phyloP scores from a whole-genome alignment of 306 rosid genomes.

The Casuarina cunninghamiana region DNA sequence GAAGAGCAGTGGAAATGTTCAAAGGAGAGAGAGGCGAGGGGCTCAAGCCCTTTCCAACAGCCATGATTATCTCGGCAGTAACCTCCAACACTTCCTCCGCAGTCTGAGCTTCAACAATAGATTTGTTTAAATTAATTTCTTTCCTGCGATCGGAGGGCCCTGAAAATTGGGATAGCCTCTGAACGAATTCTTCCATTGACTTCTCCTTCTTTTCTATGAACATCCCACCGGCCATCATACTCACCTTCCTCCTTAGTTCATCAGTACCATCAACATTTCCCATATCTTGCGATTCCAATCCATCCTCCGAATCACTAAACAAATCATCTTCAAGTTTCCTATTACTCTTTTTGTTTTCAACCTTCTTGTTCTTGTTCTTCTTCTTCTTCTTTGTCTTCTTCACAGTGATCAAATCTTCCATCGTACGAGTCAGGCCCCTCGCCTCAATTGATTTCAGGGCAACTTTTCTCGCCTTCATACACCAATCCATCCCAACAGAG shows the following conservation, averaged over 20 bases:
- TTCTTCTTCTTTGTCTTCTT: constrained; percentile 59
- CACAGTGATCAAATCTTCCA: constrained; percentile 56
- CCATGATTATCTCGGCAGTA: constrained; percentile 63
- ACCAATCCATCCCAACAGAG: constrained; percentile 82
- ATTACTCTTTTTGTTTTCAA: constrained; percentile 37
- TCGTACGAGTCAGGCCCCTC: constrained; percentile 51
- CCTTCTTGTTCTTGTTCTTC: constrained; percentile 41
- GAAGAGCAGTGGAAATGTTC: constrained; percentile 91
- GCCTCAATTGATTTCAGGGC: constrained; percentile 69
- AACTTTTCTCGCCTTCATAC: constrained; percentile 68
- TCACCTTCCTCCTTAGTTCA: constrained; percentile 50
- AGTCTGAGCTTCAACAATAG: constrained; percentile 72
- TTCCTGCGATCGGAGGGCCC: constrained; percentile 80
- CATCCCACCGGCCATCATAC: constrained; percentile 59
- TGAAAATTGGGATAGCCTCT: constrained; percentile 69
- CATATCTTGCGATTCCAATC: constrained; percentile 24
- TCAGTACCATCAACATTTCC: constrained; percentile 27
- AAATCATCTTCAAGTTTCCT: constrained; percentile 45
- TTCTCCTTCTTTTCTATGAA: constrained; percentile 61
- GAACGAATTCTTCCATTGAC: constrained; percentile 56
- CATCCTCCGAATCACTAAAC: constrained; percentile 46
- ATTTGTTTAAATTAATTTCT: constrained; percentile 75
- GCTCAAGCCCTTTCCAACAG: constrained; percentile 83
- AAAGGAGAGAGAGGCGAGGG: constrained; percentile 93
- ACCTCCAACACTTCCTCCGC: constrained; percentile 82